Conservation (phyloP, 345 rosid species). For the Salix exigua region DNA sequence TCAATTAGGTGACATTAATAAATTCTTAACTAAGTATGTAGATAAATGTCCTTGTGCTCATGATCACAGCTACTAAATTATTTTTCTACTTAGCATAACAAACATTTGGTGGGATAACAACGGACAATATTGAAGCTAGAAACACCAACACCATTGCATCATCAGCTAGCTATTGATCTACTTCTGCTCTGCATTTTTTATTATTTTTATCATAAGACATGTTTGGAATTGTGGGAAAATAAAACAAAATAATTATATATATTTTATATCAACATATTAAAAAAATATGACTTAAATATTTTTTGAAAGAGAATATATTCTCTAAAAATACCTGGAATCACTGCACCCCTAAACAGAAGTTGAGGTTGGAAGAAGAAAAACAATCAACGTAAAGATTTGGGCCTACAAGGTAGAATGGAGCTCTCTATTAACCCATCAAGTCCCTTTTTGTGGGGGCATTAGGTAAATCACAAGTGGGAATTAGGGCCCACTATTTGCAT, state of each 20-base stretch:
- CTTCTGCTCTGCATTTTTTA: too few species aligned
- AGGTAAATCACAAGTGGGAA: neutral
- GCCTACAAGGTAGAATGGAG: neutral
- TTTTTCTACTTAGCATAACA: neutral
- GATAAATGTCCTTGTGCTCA: neutral
- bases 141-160: neutral
- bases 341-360: too few species aligned
- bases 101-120: neutral
- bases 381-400: neutral
- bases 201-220: too few species aligned
- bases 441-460: neutral
- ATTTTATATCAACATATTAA: too few species aligned
- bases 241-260: too few species aligned
- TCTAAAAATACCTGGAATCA: too few species aligned
- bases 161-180: neutral
- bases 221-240: too few species aligned
- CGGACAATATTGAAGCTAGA: neutral
- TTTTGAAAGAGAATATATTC: too few species aligned
- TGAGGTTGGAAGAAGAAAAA: neutral
- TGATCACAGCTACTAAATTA: conserved; percentile 3
- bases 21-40: neutral
- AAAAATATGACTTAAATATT: too few species aligned
- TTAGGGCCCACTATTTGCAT: neutral
- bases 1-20: neutral
- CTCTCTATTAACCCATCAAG: neutral